phyloP scores from a whole-genome alignment of 1,284 basidiomycete species.

The Trichosporon asahii region DNA sequence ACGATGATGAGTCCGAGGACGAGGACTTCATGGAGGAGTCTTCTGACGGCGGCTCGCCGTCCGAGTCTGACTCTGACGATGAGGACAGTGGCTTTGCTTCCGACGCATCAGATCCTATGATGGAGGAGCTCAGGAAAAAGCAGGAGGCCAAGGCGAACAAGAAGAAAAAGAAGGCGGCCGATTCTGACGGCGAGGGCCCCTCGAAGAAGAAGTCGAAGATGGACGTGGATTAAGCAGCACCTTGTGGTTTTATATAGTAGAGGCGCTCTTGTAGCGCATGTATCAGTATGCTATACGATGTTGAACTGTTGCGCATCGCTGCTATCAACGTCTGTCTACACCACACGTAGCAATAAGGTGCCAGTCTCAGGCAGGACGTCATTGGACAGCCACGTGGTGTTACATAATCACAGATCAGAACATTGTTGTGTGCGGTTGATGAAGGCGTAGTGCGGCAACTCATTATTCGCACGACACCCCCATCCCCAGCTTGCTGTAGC shows the following conservation, averaged over 20 bases:
- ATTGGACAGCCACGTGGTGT: background rate
- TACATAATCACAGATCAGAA: background rate
- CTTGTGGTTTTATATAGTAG: constrained; percentile 4
- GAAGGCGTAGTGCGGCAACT: background rate
- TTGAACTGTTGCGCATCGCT: background rate
- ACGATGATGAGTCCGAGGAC: constrained; percentile 75
- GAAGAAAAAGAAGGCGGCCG: constrained; percentile 44
- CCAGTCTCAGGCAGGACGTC: background rate
- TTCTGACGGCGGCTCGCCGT: constrained; percentile 79
- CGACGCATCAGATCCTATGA: constrained; percentile 57
- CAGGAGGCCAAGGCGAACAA: constrained; percentile 59
- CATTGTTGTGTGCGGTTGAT: constrained; percentile 2
- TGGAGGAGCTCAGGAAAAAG: constrained; percentile 60
- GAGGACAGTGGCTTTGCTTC: constrained; percentile 56
- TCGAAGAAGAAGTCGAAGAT: constrained; percentile 44
- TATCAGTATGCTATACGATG: constrained; percentile 4
- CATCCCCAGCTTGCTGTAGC: background rate
- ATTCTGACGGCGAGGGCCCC: constrained; percentile 29
- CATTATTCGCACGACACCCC: background rate
- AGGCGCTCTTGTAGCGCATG: constrained; percentile 3
- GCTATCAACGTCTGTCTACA: background rate
- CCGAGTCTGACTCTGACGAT: constrained; percentile 65
- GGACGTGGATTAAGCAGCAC: constrained; percentile 23
- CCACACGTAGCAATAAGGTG: background rate
- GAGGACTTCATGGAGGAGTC: constrained; percentile 86